A percentile compares a stretch with the other conserved stretches of the same genome.
phyloP scores from a whole-genome alignment of 2,329 filamentous ascomycete genomes.

The Colletotrichum salicis region DNA sequence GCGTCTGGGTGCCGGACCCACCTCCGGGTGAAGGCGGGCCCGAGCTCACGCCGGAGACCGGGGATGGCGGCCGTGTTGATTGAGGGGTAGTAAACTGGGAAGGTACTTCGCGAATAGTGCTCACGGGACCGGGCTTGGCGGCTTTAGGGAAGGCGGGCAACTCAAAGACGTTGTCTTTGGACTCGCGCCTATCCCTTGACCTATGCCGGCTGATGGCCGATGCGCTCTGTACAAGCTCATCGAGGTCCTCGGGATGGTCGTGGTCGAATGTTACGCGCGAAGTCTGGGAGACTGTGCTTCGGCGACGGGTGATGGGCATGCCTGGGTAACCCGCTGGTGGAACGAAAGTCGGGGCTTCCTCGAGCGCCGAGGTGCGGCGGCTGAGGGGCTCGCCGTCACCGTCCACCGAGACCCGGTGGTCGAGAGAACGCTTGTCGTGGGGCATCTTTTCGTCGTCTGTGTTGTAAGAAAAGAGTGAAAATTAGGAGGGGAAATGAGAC shows the following conservation, averaged over 20 bases:
- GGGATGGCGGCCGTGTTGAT: conserved; percentile 26
- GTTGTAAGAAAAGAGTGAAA: background rate
- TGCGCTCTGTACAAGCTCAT: conserved; percentile 19
- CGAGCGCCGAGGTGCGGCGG: conserved; percentile 20
- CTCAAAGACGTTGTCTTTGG: conserved; percentile 25
- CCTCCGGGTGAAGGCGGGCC: conserved; percentile 13
- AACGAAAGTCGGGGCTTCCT: conserved; percentile 22
- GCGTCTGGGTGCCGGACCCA: background rate
- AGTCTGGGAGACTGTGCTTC: conserved; percentile 24
- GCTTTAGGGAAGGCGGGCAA: conserved; percentile 21
- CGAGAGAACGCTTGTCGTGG: background rate
- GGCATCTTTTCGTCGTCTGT: conserved; percentile 4
- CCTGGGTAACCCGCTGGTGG: conserved; percentile 20
- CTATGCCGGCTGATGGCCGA: conserved; percentile 16
- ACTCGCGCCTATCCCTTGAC: conserved; percentile 23
- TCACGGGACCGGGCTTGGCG: conserved; percentile 22
- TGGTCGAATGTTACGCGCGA: conserved; percentile 19
- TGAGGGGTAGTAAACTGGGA: conserved; percentile 26
- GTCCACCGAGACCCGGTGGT: conserved; percentile 16
- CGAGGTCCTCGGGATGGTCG: conserved; percentile 13
- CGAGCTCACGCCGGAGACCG: conserved; percentile 5
- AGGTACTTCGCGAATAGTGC: conserved; percentile 27
- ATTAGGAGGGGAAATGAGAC: background rate
- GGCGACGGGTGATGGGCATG: conserved; percentile 14
- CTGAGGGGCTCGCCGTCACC: conserved; percentile 9